Evolutionary conservation across 257 asterid species (phyloP), one percentile per base, ranked within the genome.

Genomic region (Jacaranda mimosifolia): DNA sequence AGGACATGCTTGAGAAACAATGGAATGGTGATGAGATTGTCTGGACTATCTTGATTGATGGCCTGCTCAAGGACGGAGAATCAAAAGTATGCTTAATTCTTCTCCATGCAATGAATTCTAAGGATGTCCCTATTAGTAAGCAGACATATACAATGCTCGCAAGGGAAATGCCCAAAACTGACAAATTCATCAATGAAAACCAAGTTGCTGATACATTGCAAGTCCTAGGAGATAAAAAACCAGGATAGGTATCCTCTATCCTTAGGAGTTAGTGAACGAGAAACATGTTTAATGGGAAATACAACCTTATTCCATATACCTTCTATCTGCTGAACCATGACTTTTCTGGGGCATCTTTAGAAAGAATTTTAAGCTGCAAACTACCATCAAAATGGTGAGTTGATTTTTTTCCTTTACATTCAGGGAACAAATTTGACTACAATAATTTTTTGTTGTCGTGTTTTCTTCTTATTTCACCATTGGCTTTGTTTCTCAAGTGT

Each of bases 11-110:
- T 82, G 93, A 87, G 76, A 84, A 75, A 72, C 83, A 79, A 63
- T 87, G 93, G 92, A 92, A 89, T 71, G 72, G 70, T 58, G 96
- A 95, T 85, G 97, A 95, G 88, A 90, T 95, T 87, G 97, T 92
- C 63, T 91, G 98, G 98, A 89, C 94, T 38, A 72, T 95, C 77
- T 85, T 95, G 86, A 84, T 95, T 75, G 99, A 95, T 87, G 92
- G 92, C 59, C 83, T 95, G 80, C 88, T 95, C 46, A 89, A 89
- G 91, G 84, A 82, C 21, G 93, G 95, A 77, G 84, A 89, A 63
- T 75, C 88, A 21, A 77, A 88, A 69, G 82, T 83, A 45, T 89
- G 98, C 87, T 68, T 84, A 84, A 87, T 89, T 79, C 80, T 95
- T 90, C 86, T 92, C 87, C 92, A 83, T 35, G 63, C 62, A 26